Evolutionary conservation across 129 eudicot genomes (phyloP).

Genomic region (Ambrosia trifida): DNA sequence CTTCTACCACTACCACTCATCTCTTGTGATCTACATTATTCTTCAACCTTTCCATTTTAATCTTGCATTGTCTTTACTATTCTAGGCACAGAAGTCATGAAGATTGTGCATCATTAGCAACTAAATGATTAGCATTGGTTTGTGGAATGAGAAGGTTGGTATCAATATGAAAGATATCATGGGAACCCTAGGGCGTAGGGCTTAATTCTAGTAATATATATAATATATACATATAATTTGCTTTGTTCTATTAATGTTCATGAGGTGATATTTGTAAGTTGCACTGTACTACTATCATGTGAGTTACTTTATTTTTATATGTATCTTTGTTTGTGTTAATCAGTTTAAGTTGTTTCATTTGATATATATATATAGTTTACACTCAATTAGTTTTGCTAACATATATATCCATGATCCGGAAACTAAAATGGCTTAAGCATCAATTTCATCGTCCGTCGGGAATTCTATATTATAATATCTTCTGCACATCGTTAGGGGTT

Average conservation of each 20-base stretch:
- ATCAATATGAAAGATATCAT: slow-evolving; percentile 22
- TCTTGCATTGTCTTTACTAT: slow-evolving; percentile 28
- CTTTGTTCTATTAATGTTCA: slow-evolving; percentile 14
- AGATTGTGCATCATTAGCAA: slow-evolving; percentile 24
- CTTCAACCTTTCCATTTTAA: slow-evolving; percentile 27
- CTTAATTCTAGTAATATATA: slow-evolving; percentile 33
- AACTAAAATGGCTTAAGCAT: not conserved
- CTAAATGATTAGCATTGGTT: slow-evolving; percentile 19
- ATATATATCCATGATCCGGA: not conserved
- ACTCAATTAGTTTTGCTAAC: not conserved
- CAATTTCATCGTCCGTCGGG: slow-evolving; percentile 7
- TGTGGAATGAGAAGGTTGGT: slow-evolving; percentile 9
- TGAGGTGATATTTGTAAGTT: slow-evolving; percentile 34
- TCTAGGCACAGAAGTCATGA: slow-evolving; percentile 15
- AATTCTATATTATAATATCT: slow-evolving; percentile 13
- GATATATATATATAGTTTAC: not conserved
- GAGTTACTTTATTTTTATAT: slow-evolving; percentile 22
- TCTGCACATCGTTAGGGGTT: not conserved
- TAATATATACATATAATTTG: slow-evolving; percentile 30
- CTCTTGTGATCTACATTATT: slow-evolving; percentile 41
- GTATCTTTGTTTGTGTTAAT: slow-evolving; percentile 19
- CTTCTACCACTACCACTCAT: slow-evolving; percentile 37
- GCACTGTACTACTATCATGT: slow-evolving; percentile 18
- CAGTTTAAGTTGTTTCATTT: slow-evolving; percentile 1
- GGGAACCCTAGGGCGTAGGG: slow-evolving; percentile 39